Evolutionary conservation across 805 yeast species (phyloP), one percentile per base, ranked within the genome.

Genomic region (Zygoascus biomembranicola): DNA sequence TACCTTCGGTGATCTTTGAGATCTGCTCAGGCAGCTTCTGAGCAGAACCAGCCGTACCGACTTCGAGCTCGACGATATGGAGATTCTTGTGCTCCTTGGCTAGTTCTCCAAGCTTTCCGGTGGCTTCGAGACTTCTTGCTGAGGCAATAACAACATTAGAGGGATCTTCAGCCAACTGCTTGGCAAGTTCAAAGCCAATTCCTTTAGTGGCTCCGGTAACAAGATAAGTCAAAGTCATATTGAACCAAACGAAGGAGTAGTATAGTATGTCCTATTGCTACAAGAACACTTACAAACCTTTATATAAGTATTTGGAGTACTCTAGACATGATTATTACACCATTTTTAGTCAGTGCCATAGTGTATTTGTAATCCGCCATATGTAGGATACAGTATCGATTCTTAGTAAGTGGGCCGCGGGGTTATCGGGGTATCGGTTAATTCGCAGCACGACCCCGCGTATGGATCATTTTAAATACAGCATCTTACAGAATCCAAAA

Each of bases 161-260:
- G 5, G 59, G 52, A 8, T 54, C 50, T 32, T 66, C 57, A 44
- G 47, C 32, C 23, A 69, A 52, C 32, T 54, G 57, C 47, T 66
- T 62, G 35, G 63, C 72, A 9, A 9, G 61, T 42, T 72, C 67
- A 35, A 61, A 65, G 0, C 74, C 74, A 45, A 70, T 59, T 42
- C 74, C 73, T 8, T 69, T 57, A 20, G 65, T 63, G 1, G 66
- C 65, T 11, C 74, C 74, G 1, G 74, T 70, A 42, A 70, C 59
- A 8, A 67, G 48, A 49, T 63, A 66, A 5, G 5, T 9, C 5
- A 16, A 8, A 43, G 19, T 20, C 20, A 43, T 43, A 18, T 3
- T 43, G 46, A 5, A 18, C 5, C 5, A 10, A 10, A 32, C 14
- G 14, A 14, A 10, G 10, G 39, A 32, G 14, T 32, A 32, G 14